Conservation (phyloP, 2,329 filamentous ascomycete genomes). For the Colletotrichum echinochloae region DNA sequence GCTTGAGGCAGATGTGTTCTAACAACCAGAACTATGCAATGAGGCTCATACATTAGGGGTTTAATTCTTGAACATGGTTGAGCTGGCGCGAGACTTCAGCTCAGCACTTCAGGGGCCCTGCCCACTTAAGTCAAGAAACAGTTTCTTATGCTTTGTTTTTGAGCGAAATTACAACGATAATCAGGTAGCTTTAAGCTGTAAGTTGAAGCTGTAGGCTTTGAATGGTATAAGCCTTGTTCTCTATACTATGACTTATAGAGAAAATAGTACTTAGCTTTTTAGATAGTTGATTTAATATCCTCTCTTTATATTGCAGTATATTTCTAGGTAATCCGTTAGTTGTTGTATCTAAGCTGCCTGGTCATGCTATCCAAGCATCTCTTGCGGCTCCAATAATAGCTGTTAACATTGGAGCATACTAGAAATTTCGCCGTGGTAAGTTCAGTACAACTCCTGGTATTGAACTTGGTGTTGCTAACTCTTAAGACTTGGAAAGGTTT, state of each 20-base stretch:
- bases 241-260: not conserved
- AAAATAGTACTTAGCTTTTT: not conserved
- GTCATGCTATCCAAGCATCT: not conserved
- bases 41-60: no score
- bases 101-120: no score
- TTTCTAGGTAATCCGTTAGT: not conserved
- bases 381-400: not conserved
- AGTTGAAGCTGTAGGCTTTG: not conserved
- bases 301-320: not conserved
- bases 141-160: no score
- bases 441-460: not conserved
- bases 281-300: not conserved
- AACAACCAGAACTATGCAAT: no score
- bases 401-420: not conserved
- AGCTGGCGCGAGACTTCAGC: no score
- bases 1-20: no score
- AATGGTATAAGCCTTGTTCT: not conserved
- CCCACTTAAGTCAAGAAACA: no score
- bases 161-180: no score
- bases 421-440: not conserved
- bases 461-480: not conserved
- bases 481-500: not conserved
- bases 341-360: not conserved
- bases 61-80: no score
- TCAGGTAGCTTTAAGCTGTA: not conserved